Percentiles rank a stretch among this genome's conserved stretches.
phyloP scores from a whole-genome alignment of 768 basidiomycete genomes.

The Suillus placidus region DNA sequence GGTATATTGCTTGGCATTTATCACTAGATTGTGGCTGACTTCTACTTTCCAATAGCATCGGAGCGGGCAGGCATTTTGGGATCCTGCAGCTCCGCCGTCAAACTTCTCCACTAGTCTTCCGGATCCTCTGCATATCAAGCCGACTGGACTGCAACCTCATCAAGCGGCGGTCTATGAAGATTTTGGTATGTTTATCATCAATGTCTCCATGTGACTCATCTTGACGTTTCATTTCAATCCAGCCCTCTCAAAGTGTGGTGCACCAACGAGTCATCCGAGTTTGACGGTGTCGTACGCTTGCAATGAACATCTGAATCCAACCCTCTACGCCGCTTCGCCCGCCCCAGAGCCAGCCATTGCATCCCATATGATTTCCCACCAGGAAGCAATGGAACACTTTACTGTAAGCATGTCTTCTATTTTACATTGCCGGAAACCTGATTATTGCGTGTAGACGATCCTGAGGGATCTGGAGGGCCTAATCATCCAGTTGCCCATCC shows the following conservation, averaged over 20 bases:
- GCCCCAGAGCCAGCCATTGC: constrained; percentile 52
- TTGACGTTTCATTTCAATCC: constrained; percentile 16
- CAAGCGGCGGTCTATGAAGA: constrained; percentile 95
- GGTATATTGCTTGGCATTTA: constrained; percentile 40
- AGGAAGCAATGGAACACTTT: constrained; percentile 91
- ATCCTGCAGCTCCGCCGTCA: constrained; percentile 70
- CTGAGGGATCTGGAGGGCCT: constrained; percentile 77
- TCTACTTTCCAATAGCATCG: constrained; percentile 50
- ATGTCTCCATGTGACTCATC: constrained; percentile 5
- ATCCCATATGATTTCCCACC: constrained; percentile 58
- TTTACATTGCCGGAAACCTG: constrained; percentile 30
- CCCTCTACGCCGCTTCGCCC: constrained; percentile 63
- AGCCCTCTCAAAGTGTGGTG: constrained; percentile 57
- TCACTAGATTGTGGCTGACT: neutral
- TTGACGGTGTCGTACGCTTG: constrained; percentile 72
- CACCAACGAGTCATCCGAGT: constrained; percentile 58
- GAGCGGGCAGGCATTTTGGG: constrained; percentile 84
- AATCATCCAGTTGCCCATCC: constrained; percentile 71
- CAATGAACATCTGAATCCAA: constrained; percentile 43
- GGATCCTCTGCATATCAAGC: constrained; percentile 84
- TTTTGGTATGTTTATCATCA: constrained; percentile 58
- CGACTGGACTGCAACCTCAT: constrained; percentile 75
- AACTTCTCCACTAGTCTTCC: constrained; percentile 77
- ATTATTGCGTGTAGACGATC: constrained; percentile 20
- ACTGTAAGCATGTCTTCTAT: constrained; percentile 48